Evolutionary conservation across 305 asterid species (phyloP).

Genomic region (Solanum aculeatissimum): DNA sequence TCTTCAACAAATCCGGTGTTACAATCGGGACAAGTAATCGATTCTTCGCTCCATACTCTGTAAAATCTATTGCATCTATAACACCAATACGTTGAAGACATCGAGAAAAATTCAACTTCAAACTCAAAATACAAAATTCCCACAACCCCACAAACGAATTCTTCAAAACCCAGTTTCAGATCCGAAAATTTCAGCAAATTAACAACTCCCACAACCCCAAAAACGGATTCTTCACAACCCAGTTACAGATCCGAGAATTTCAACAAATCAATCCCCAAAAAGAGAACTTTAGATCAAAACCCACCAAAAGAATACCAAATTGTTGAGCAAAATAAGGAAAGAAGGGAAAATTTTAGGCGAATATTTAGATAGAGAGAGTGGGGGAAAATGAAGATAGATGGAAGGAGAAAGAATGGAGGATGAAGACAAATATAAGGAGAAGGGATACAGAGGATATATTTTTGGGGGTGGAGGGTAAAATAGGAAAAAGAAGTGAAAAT

Average conservation of each 20-base stretch:
- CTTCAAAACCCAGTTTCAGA: slow-evolving; percentile 13
- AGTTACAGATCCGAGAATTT: slow-evolving; percentile 23
- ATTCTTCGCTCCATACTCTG: slow-evolving; percentile 45
- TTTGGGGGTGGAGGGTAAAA: slow-evolving; percentile 1
- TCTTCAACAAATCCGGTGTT: slow-evolving; percentile 68
- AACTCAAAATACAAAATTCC: background rate
- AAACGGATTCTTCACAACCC: background rate
- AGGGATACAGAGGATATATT: slow-evolving; percentile 9
- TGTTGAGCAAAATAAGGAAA: background rate
- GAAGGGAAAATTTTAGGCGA: slow-evolving; percentile 2
- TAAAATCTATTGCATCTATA: slow-evolving; percentile 77
- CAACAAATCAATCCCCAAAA: background rate
- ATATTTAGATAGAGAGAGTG: background rate
- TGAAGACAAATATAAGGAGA: background rate
- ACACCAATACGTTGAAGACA: slow-evolving; percentile 83
- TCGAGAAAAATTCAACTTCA: slow-evolving; percentile 17
- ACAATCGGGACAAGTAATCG: slow-evolving; percentile 74
- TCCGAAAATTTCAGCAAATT: slow-evolving; percentile 8
- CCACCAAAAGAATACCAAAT: background rate
- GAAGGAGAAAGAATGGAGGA: background rate
- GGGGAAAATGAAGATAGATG: background rate
- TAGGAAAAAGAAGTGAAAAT: background rate
- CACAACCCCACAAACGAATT: background rate
- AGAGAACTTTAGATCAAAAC: background rate
- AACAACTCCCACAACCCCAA: background rate